Conservation (phyloP, 192 early-diverging fungal species). For the Radiomyces spectabilis region DNA sequence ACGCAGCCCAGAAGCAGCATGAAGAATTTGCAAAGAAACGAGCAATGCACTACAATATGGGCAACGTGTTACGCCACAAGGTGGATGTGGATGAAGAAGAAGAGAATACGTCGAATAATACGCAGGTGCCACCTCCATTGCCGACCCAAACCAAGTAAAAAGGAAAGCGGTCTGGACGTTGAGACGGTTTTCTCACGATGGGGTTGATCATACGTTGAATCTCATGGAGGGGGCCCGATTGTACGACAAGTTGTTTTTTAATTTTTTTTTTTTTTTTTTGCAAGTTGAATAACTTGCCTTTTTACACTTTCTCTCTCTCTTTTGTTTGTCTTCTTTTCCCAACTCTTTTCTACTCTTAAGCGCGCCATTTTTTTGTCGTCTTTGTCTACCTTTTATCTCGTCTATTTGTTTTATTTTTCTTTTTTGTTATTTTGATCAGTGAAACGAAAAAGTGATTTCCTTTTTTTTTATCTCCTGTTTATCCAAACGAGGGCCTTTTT, state of each 20-base stretch:
- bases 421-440: too few relatives aligned
- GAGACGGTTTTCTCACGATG: too few relatives aligned
- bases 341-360: background rate
- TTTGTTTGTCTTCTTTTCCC: background rate
- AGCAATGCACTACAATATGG: slow-evolving; percentile 89
- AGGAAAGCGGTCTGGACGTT: too few relatives aligned
- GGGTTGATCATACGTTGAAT: too few relatives aligned
- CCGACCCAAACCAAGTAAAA: too few relatives aligned
- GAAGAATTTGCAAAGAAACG: slow-evolving; percentile 71
- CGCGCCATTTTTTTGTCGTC: background rate
- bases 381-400: background rate
- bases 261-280: background rate
- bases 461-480: background rate
- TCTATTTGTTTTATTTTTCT: too few relatives aligned
- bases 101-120: slow-evolving; percentile 9
- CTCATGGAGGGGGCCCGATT: too few relatives aligned
- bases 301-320: slow-evolving; percentile 1
- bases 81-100: slow-evolving; percentile 44
- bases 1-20: slow-evolving; percentile 45
- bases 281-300: too few relatives aligned
- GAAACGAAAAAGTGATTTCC: background rate
- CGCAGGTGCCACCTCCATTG: background rate
- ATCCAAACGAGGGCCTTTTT: background rate
- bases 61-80: slow-evolving; percentile 53
- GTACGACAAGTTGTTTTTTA: slow-evolving; percentile 1